Evolutionary conservation across 768 basidiomycete species (phyloP).

Genomic region (Amanita brunnescens): DNA sequence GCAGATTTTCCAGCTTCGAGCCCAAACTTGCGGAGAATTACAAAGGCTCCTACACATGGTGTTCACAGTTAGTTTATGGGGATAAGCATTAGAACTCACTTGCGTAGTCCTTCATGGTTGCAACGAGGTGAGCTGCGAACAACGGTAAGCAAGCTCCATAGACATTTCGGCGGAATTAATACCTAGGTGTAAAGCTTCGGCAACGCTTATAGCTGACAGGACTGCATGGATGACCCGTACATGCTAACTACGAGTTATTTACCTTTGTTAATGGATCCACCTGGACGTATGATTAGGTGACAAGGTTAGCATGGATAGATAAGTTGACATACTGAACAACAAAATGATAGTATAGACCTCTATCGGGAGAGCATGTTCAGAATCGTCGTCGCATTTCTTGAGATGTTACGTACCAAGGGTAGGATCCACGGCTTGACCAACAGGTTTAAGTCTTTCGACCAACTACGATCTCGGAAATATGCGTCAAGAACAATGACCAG

Average conservation of each 20-base stretch:
- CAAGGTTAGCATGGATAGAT: background rate
- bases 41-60: background rate
- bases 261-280: background rate
- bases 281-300: background rate
- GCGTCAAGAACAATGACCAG: background rate
- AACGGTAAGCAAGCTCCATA: background rate
- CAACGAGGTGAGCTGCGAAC: background rate
- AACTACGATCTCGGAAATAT: background rate
- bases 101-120: conserved; percentile 6
- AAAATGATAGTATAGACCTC: background rate
- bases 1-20: conserved; percentile 3
- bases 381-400: background rate
- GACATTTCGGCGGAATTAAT: background rate
- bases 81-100: background rate
- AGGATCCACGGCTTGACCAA: background rate
- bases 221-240: background rate
- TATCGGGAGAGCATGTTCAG: background rate
- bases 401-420: background rate
- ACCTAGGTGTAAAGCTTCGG: background rate
- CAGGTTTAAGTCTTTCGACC: background rate
- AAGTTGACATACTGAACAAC: background rate
- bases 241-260: background rate
- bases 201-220: background rate
- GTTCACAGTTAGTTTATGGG: background rate
- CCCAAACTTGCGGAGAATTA: conserved; percentile 4